These are phyloP conservation scores for Amylostereum chailletii DNA, from an alignment of 1,284 basidiomycete species.

Conservation along the genomic window DNA sequence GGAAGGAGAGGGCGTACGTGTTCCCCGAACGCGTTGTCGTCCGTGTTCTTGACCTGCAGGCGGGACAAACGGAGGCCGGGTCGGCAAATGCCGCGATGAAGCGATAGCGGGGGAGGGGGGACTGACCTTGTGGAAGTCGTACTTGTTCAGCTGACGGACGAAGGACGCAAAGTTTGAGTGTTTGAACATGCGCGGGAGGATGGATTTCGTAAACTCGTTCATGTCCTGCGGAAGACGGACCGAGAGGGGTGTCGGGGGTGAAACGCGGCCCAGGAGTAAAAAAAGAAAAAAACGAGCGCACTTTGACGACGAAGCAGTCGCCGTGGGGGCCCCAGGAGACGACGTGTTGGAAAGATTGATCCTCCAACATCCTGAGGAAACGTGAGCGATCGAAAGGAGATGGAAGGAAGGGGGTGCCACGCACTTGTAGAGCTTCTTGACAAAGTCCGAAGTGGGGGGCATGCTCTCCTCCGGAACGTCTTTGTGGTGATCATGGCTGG, in stretches of 20 bases:
- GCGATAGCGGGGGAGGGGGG: background rate
- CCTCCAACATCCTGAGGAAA: constrained; percentile 73
- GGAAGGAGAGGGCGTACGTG: constrained; percentile 36
- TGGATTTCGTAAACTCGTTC: constrained; percentile 94
- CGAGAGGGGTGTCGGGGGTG: background rate
- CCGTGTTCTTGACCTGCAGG: constrained; percentile 65
- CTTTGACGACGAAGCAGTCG: constrained; percentile 88
- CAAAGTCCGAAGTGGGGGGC: constrained; percentile 83
- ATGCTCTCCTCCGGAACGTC: constrained; percentile 46
- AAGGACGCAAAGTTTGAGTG: constrained; percentile 96
- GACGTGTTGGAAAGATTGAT: constrained; percentile 62
- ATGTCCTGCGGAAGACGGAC: constrained; percentile 59
- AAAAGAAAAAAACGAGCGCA: background rate
- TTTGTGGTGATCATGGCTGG: constrained; percentile 17
- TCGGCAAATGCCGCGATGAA: constrained; percentile 3
- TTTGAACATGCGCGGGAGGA: constrained; percentile 92
- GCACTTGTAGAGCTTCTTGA: constrained; percentile 91
- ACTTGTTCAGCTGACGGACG: constrained; percentile 95
- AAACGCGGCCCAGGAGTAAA: background rate
- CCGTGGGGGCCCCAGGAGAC: constrained; percentile 86
- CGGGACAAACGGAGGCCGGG: constrained; percentile 6
- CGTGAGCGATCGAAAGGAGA: constrained; percentile 6
- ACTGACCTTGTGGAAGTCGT: constrained; percentile 91
- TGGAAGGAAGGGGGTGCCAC: constrained; percentile 17
- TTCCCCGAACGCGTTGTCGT: constrained; percentile 72